Conservation (phyloP, 495 filamentous ascomycete genomes). For the Penicillium longicatenatum region DNA sequence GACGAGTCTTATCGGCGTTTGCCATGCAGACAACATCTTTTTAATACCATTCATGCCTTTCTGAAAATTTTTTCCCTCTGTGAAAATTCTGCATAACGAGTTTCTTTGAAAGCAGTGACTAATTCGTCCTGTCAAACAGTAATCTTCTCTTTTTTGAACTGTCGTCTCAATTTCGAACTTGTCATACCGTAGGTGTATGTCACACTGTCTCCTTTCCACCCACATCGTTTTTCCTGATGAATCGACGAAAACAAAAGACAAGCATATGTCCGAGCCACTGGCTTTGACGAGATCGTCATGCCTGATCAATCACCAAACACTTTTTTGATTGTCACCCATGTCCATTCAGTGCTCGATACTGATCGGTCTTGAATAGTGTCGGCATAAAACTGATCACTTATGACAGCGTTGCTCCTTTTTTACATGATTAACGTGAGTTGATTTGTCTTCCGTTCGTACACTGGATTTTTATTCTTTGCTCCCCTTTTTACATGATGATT, state of each 20-base stretch:
- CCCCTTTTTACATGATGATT: constrained; percentile 68
- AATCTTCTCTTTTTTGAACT: neutral
- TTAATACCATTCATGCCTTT: constrained; percentile 62
- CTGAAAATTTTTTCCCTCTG: constrained; percentile 41
- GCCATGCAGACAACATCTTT: constrained; percentile 59
- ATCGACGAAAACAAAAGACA: constrained; percentile 54
- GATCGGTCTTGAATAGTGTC: constrained; percentile 25
- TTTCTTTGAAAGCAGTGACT: constrained; percentile 25
- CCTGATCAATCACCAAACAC: constrained; percentile 42
- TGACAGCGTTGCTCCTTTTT: neutral
- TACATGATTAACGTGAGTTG: constrained; percentile 26
- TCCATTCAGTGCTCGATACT: constrained; percentile 31
- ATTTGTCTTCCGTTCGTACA: neutral
- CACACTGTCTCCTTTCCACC: constrained; percentile 14
- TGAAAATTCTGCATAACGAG: constrained; percentile 12
- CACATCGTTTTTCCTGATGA: constrained; percentile 45
- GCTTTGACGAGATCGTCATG: constrained; percentile 53
- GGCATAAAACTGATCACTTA: neutral
- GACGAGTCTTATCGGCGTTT: constrained; percentile 65
- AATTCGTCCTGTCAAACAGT: constrained; percentile 23
- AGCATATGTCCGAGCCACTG: constrained; percentile 62
- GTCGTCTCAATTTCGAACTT: constrained; percentile 1
- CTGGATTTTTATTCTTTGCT: neutral
- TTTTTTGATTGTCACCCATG: constrained; percentile 20
- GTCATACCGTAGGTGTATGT: constrained; percentile 37